phyloP scores from a whole-genome alignment of 2,329 filamentous ascomycete species.

The Verticillium albo-atrum region DNA sequence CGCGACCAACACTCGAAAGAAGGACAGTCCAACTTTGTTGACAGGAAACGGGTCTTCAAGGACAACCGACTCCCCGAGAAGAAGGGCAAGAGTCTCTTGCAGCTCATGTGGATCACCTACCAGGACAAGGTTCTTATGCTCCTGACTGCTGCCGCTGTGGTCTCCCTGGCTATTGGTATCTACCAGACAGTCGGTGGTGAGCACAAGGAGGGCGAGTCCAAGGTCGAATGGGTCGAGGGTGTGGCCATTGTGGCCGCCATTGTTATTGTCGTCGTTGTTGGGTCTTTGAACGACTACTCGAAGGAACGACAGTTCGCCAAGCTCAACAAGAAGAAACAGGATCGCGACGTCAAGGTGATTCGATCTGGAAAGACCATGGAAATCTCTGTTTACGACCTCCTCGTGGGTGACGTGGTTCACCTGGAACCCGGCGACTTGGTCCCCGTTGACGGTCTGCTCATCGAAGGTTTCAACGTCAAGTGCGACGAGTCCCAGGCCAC shows the following conservation, averaged over 20 bases:
- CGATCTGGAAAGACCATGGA: constrained; percentile 68
- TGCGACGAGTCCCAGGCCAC: constrained; percentile 76
- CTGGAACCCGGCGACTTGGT: constrained; percentile 73
- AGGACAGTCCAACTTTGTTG: constrained; percentile 39
- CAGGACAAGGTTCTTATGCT: constrained; percentile 79
- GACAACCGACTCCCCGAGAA: constrained; percentile 71
- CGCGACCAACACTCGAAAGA: neutral
- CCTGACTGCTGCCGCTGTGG: constrained; percentile 63
- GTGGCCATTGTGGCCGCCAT: constrained; percentile 81
- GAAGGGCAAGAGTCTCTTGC: constrained; percentile 67
- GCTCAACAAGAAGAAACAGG: constrained; percentile 74
- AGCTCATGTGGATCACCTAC: constrained; percentile 78
- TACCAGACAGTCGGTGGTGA: constrained; percentile 67
- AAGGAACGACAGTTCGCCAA: constrained; percentile 78
- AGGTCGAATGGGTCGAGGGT: constrained; percentile 76
- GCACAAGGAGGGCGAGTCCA: constrained; percentile 45
- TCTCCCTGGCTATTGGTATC: constrained; percentile 70
- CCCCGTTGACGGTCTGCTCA: constrained; percentile 69
- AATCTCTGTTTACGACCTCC: constrained; percentile 63
- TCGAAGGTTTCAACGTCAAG: constrained; percentile 69
- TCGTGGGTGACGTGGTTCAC: constrained; percentile 67
- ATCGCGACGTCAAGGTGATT: constrained; percentile 66
- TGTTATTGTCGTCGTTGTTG: constrained; percentile 70
- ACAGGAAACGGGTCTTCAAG: constrained; percentile 65
- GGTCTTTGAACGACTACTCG: constrained; percentile 74